Evolutionary conservation across 2,329 filamentous ascomycete species (phyloP).

Genomic region (Chaetomiaceae sp.): DNA sequence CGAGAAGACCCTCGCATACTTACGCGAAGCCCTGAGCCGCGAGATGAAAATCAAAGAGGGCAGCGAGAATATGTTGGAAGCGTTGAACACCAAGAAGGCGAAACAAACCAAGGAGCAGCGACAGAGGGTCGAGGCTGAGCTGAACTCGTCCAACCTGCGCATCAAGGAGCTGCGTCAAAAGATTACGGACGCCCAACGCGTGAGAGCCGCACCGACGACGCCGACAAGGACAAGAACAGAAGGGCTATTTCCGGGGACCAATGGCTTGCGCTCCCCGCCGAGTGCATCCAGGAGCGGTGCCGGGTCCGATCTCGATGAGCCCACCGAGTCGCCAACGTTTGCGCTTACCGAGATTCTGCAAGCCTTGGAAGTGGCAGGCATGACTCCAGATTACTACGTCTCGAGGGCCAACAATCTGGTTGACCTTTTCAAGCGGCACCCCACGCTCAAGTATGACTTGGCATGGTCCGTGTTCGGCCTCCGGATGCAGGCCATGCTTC

Average conservation of each 20-base stretch:
- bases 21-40: constrained; percentile 84
- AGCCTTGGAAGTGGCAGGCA: constrained; percentile 79
- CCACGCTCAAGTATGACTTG: constrained; percentile 91
- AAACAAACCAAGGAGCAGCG: constrained; percentile 91
- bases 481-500: constrained; percentile 89
- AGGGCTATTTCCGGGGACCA: constrained; percentile 39
- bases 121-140: constrained; percentile 74
- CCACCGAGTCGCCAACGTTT: constrained; percentile 83
- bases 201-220: constrained; percentile 47
- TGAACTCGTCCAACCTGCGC: constrained; percentile 78
- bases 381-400: constrained; percentile 93
- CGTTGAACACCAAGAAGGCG: constrained; percentile 86
- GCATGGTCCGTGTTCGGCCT: constrained; percentile 94
- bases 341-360: constrained; percentile 86
- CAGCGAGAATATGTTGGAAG: constrained; percentile 96
- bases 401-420: constrained; percentile 87
- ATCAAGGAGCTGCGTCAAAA: constrained; percentile 58
- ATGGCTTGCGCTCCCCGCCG: constrained; percentile 52
- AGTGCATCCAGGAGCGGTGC: constrained; percentile 53
- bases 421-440: constrained; percentile 91
- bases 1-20: constrained; percentile 68
- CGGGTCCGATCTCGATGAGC: constrained; percentile 61
- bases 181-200: constrained; percentile 56
- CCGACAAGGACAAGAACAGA: constrained; percentile 52
- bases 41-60: constrained; percentile 98